Evolutionary conservation across 257 asterid genomes (phyloP), one percentile per base, ranked within the genome.

Genomic region (Forsythia suspensa): DNA sequence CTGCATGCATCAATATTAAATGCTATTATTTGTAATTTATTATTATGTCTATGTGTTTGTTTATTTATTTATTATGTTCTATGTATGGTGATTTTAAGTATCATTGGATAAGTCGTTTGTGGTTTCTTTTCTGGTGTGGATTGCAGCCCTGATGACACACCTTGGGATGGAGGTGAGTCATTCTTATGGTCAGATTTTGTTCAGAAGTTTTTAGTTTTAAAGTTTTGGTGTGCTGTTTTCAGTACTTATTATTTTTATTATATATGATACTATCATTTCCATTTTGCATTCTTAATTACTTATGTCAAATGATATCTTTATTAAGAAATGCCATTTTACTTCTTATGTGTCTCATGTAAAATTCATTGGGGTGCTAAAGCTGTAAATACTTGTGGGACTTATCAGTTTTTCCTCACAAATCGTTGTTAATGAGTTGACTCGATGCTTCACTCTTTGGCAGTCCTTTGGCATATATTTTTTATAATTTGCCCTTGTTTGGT

Each of bases 141-240:
- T 84, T 52, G 91, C 87, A 91, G 96, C 71, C 97, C 95, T 78
- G 96, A 92, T 86, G 97, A 92, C 82, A 91, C 97, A 57, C 91
- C 96, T 48, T 92, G 97, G 97, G 96, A 90, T 85, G 96, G 96
- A 86, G 96, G 97, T 92, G 74, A 82, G 92, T 86, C 77, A 72
- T 79, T 82, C 81, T 83, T 69, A 74, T 76, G 51, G 67, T 83
- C 68, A 71, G 73, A 71, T 15, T 77, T 34, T 21, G 52, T 38
- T 6, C 40, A 8, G 7, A 65, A 40, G 63, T 42, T 8, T 40
- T 46, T 76, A 42, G 43, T 71, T 52, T 15, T 13, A 52, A 52
- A 40, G 13, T 75, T 70, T 10, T 43, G 51, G 63, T 7, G 3
- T 16, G 15, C 38, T 44, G 46, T 10, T 52, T 76, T 77, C 10